Evolutionary conservation across 345 rosid genomes (phyloP).

Genomic region (Toxicodendron radicans): DNA sequence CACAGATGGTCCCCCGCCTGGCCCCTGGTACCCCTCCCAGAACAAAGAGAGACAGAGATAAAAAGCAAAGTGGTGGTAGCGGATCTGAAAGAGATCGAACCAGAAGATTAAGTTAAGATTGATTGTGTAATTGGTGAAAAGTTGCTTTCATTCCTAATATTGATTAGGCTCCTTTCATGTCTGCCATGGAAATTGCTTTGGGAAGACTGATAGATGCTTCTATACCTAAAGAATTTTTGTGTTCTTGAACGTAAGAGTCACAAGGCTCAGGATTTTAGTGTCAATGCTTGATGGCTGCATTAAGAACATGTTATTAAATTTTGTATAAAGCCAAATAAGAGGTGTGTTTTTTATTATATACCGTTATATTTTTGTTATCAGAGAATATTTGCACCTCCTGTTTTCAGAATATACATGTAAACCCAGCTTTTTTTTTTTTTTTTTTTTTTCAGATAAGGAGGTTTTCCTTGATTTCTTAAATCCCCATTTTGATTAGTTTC

Average conservation of each 20-base stretch:
- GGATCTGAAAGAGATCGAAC: constrained; percentile 28
- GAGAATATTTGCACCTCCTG: not conserved
- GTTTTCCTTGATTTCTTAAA: not conserved
- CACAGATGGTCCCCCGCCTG: constrained; percentile 36
- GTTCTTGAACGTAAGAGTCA: constrained; percentile 5
- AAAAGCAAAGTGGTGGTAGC: constrained; percentile 25
- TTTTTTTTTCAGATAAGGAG: not conserved
- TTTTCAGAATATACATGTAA: constrained; percentile 5
- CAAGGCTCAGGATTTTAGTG: not conserved
- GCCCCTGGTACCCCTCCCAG: constrained; percentile 62
- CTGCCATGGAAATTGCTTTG: not conserved
- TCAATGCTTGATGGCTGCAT: constrained; percentile 2
- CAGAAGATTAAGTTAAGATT: constrained; percentile 23
- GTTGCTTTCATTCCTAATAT: constrained; percentile 3
- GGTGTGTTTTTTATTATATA: not conserved
- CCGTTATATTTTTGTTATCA: not conserved
- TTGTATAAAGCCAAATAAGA: constrained; percentile 6
- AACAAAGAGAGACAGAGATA: constrained; percentile 41
- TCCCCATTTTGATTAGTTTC: not conserved
- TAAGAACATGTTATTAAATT: constrained; percentile 12
- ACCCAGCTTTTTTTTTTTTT: not conserved
- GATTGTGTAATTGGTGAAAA: not conserved
- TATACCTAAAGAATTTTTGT: not conserved
- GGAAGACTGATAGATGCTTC: not conserved
- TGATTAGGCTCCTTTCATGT: not conserved